Evolutionary conservation across 2,329 filamentous ascomycete genomes (phyloP).

Genomic region (Orbilia blumenaviensis): DNA sequence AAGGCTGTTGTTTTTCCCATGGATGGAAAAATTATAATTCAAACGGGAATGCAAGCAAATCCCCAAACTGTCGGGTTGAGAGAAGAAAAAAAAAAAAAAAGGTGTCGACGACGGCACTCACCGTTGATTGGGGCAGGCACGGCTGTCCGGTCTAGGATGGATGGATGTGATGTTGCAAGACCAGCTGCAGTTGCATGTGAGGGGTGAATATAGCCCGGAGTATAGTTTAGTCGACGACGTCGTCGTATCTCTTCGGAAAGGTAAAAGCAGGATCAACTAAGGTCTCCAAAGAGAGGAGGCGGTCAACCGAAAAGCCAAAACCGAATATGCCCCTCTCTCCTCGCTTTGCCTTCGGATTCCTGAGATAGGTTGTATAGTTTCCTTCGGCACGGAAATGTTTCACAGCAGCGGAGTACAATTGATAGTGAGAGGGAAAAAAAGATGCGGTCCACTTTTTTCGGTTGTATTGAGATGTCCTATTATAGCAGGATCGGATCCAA

Average conservation of each 20-base stretch:
- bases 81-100: neutral
- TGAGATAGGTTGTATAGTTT: conserved; percentile 28
- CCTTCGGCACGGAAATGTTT: conserved; percentile 45
- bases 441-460: conserved; percentile 24
- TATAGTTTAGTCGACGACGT: conserved; percentile 24
- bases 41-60: conserved; percentile 52
- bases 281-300: conserved; percentile 26
- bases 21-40: conserved; percentile 52
- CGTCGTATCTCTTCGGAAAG: conserved; percentile 21
- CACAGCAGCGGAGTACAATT: conserved; percentile 46
- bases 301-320: conserved; percentile 45
- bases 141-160: conserved; percentile 44
- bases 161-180: conserved; percentile 38
- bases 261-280: conserved; percentile 30
- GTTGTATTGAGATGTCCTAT: conserved; percentile 53
- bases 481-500: conserved; percentile 53
- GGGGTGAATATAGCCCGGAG: conserved; percentile 31
- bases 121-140: conserved; percentile 45
- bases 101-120: conserved; percentile 34
- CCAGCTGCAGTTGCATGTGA: conserved; percentile 51
- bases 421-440: conserved; percentile 21
- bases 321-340: conserved; percentile 31
- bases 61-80: conserved; percentile 39
- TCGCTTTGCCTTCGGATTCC: conserved; percentile 39
- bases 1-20: conserved; percentile 55